Base-by-base conservation (phyloP, 345 rosid genomes). In the Draba incana region DNA sequence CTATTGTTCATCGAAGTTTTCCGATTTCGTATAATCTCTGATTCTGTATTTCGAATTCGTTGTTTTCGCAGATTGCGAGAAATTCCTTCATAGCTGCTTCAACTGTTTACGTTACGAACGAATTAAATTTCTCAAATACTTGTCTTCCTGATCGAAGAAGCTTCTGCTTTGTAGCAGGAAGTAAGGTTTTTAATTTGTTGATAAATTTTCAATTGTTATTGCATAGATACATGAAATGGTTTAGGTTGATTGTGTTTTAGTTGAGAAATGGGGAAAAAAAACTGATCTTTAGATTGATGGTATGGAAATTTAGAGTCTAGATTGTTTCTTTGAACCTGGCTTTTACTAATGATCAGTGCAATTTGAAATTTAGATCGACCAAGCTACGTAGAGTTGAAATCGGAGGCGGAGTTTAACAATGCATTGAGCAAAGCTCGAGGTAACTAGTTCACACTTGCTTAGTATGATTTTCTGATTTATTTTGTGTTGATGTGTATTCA, bases 331-430 rank as follows among this genome's bases (percentile, higher is more conserved):
- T 49, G 12, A 15, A 33, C 11, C 15, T 11, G 20, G 20, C 20
- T 20, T 20, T 20, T 20, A 20, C 20, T 20, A 20, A 4, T 42
- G 59, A 62, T 51, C 27, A 5, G 4, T 49, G 47, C 33, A 41
- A 50, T 11, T 67, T 67, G 37, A 10, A 47, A 68, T 75, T 63
- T 75, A 84, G 89, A 73, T 69, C 62, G 80, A 23, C 56, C 81
- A 3, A 82, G 78, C 56, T 47, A 85, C 66, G 71, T 82, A 12
- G 76, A 23, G 31, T 67, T 90, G 30, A 84, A 80, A 51, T 78
- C 97, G 10, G 90, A 84, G 68, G 83, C 80, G 57, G 86, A 88
- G 68, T 82, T 88, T 11, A 57, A 81, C 11, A 66, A 60, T 70
- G 78, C 86, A 9, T 48, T 88, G 57, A 65, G 57, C 42, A 86